phyloP scores from a whole-genome alignment of 306 rosid genomes.

The Crotalaria pallida region DNA sequence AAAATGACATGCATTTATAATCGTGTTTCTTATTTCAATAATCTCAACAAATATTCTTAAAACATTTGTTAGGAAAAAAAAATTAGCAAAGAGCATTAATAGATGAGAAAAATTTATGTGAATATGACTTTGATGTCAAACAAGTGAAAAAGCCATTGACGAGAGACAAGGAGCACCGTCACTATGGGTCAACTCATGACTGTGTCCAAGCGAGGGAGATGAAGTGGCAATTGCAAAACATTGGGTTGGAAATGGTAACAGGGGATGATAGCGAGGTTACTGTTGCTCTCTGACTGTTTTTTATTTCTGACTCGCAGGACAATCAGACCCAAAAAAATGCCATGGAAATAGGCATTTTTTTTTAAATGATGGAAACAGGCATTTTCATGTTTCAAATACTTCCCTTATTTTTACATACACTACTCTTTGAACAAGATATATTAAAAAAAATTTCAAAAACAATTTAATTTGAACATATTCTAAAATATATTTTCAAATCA shows the following conservation, averaged over 20 bases:
- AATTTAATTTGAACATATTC: too few species aligned
- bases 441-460: too few species aligned
- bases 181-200: neutral
- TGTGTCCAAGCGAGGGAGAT: neutral
- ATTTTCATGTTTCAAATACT: neutral
- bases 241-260: neutral
- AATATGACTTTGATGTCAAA: neutral
- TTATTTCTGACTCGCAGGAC: neutral
- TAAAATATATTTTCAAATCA: too few species aligned
- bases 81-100: neutral
- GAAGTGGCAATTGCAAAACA: too few species aligned
- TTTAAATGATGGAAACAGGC: neutral
- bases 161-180: neutral
- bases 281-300: conserved; percentile 1
- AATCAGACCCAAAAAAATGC: neutral
- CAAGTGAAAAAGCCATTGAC: neutral
- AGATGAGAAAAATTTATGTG: neutral
- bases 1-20: too few species aligned
- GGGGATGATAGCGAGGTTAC: neutral
- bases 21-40: too few species aligned
- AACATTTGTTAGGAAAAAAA: too few species aligned
- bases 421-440: too few species aligned
- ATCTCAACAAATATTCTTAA: too few species aligned
- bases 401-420: too few species aligned
- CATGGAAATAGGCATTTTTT: neutral